Evolutionary conservation across 305 asterid species (phyloP).

Genomic region (Fraxinus dipetala): DNA sequence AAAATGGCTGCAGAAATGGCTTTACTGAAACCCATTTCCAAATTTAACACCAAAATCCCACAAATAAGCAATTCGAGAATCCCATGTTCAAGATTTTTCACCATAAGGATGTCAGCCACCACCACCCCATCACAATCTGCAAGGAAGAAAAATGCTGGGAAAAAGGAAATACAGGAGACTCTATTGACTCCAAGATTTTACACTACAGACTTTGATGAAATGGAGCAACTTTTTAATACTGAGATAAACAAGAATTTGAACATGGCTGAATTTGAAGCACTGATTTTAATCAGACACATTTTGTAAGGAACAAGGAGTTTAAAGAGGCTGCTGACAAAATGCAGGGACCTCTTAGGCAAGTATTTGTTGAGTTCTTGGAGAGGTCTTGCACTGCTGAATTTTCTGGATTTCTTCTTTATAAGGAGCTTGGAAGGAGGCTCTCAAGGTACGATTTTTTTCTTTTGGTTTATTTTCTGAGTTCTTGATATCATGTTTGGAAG

Average conservation of each 20-base stretch:
- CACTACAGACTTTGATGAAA: slow-evolving; percentile 91
- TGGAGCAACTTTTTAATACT: slow-evolving; percentile 90
- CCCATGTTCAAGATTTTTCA: slow-evolving; percentile 30
- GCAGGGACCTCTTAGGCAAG: slow-evolving; percentile 76
- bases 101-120: slow-evolving; percentile 54
- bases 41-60: slow-evolving; percentile 40
- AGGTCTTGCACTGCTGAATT: slow-evolving; percentile 98
- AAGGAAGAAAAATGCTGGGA: slow-evolving; percentile 43
- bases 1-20: slow-evolving; percentile 73
- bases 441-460: slow-evolving; percentile 44
- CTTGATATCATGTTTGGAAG: not conserved
- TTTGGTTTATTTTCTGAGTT: not conserved
- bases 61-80: slow-evolving; percentile 33
- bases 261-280: slow-evolving; percentile 70
- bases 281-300: slow-evolving; percentile 86
- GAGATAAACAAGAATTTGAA: slow-evolving; percentile 85
- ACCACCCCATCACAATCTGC: slow-evolving; percentile 38
- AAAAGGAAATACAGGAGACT: slow-evolving; percentile 65
- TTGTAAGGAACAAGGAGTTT: slow-evolving; percentile 78
- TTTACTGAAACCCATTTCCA: slow-evolving; percentile 55
- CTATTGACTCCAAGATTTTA: slow-evolving; percentile 80
- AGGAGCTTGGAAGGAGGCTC: slow-evolving; percentile 96
- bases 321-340: slow-evolving; percentile 92
- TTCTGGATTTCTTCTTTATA: slow-evolving; percentile 93
- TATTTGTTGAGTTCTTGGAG: slow-evolving; percentile 92